Evolutionary conservation across 2,329 filamentous ascomycete genomes (phyloP).

Genomic region (Xylariaceae sp.): DNA sequence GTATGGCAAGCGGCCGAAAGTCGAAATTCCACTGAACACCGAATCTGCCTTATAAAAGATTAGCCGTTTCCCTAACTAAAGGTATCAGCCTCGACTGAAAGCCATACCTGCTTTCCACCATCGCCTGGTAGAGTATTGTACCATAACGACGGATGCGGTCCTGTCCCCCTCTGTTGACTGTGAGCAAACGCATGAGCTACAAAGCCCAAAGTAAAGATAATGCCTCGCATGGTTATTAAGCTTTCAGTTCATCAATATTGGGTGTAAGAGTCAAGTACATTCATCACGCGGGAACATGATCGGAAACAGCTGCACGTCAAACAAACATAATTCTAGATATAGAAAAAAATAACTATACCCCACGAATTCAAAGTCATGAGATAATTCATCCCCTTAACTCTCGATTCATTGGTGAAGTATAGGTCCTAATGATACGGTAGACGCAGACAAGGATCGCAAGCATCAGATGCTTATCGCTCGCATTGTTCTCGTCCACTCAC

Average conservation of each 20-base stretch:
- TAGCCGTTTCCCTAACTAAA: background rate
- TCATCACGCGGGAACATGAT: too few relatives aligned
- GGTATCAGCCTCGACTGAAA: too few relatives aligned
- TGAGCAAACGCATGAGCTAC: slow-evolving; percentile 56
- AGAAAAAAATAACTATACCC: background rate
- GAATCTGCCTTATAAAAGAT: slow-evolving; percentile 63
- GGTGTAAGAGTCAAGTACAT: background rate
- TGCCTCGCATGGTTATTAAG: slow-evolving; percentile 16
- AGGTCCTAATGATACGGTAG: slow-evolving; percentile 3
- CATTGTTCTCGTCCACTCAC: slow-evolving; percentile 20
- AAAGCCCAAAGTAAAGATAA: slow-evolving; percentile 37
- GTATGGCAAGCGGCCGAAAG: slow-evolving; percentile 77
- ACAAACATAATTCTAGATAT: background rate
- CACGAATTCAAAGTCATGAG: background rate
- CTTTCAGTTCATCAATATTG: background rate
- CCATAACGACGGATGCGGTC: slow-evolving; percentile 73
- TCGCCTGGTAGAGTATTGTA: slow-evolving; percentile 80
- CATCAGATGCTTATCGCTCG: slow-evolving; percentile 3
- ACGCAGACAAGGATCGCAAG: background rate
- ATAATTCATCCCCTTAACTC: slow-evolving; percentile 1
- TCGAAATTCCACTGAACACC: slow-evolving; percentile 84
- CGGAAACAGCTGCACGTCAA: background rate
- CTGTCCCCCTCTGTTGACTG: slow-evolving; percentile 58
- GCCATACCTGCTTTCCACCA: slow-evolving; percentile 70
- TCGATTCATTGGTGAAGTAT: background rate